A percentile compares a stretch with the other conserved stretches of the same genome.
Conservation (phyloP, 306 rosid genomes). For the Lagenaria siceraria region DNA sequence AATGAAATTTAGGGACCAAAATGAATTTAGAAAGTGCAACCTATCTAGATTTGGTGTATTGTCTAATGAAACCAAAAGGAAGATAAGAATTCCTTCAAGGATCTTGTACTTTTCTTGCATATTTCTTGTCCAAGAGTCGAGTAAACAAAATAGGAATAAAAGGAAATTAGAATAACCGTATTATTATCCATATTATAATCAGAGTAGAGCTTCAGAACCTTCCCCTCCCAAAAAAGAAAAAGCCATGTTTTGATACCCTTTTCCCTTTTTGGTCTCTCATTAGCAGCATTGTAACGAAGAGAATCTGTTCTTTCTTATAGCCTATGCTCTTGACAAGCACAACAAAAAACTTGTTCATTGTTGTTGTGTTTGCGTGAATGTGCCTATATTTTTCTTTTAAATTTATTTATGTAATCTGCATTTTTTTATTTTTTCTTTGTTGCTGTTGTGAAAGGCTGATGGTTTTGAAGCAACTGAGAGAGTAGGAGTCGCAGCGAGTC, state of each 20-base stretch:
- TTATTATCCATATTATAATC: not conserved
- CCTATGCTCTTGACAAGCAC: not conserved
- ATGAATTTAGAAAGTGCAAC: not conserved
- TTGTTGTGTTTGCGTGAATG: not conserved
- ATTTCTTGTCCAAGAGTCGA: not conserved
- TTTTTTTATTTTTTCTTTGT: not conserved
- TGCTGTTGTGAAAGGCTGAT: conserved; percentile 50
- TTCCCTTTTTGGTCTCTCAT: not conserved
- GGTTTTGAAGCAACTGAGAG: conserved; percentile 66
- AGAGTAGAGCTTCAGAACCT: not conserved
- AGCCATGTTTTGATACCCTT: not conserved
- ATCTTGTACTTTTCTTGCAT: not conserved
- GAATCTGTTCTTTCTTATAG: not conserved
- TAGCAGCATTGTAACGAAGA: not conserved
- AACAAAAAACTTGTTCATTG: not conserved
- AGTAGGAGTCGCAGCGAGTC: conserved; percentile 50
- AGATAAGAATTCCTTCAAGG: not conserved
- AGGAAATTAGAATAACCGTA: not conserved
- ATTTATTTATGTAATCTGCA: not conserved
- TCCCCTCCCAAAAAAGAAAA: not conserved
- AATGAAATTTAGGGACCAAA: not conserved
- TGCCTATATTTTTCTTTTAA: not conserved
- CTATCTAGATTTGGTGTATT: not conserved
- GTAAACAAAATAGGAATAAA: not conserved
- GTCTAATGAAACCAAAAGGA: not conserved